Percentiles rank a stretch among this genome's conserved stretches.
These are phyloP conservation scores for Coniochaeta sp. DNA, from an alignment of 2,329 filamentous ascomycete species.

Conservation along the genomic window DNA sequence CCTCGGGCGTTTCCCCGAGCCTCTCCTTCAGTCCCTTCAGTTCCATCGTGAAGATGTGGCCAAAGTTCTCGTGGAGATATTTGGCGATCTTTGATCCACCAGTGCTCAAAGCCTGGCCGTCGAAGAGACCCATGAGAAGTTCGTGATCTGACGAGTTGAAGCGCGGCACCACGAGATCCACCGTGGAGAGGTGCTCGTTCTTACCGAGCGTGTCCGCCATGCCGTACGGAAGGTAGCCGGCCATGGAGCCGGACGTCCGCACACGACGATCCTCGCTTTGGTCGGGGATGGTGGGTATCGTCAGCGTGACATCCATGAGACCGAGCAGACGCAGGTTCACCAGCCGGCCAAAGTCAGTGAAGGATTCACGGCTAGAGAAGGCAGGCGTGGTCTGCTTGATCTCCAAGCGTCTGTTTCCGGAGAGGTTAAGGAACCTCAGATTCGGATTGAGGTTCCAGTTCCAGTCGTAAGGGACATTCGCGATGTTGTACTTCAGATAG, in stretches of 20 bases:
- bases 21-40: slow-evolving; percentile 63
- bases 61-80: slow-evolving; percentile 93
- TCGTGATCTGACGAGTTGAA: slow-evolving; percentile 88
- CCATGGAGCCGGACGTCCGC: slow-evolving; percentile 89
- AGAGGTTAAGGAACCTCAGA: slow-evolving; percentile 89
- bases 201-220: slow-evolving; percentile 94
- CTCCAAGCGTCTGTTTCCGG: slow-evolving; percentile 91
- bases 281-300: slow-evolving; percentile 86
- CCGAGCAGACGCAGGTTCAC: slow-evolving; percentile 80
- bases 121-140: slow-evolving; percentile 89
- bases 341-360: slow-evolving; percentile 82
- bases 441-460: slow-evolving; percentile 99
- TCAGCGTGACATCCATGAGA: slow-evolving; percentile 96
- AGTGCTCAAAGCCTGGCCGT: slow-evolving; percentile 81
- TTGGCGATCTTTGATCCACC: slow-evolving; percentile 95
- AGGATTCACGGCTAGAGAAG: slow-evolving; percentile 58
- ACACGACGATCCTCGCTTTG: slow-evolving; percentile 93
- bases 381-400: slow-evolving; percentile 64
- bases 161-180: slow-evolving; percentile 89
- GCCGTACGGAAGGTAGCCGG: slow-evolving; percentile 86
- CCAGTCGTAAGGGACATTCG: slow-evolving; percentile 99
- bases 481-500: slow-evolving; percentile 94
- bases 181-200: slow-evolving; percentile 89
- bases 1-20: slow-evolving; percentile 66
- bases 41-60: slow-evolving; percentile 74